phyloP scores from a whole-genome alignment of 495 filamentous ascomycete genomes.

The Penicillium canescens region DNA sequence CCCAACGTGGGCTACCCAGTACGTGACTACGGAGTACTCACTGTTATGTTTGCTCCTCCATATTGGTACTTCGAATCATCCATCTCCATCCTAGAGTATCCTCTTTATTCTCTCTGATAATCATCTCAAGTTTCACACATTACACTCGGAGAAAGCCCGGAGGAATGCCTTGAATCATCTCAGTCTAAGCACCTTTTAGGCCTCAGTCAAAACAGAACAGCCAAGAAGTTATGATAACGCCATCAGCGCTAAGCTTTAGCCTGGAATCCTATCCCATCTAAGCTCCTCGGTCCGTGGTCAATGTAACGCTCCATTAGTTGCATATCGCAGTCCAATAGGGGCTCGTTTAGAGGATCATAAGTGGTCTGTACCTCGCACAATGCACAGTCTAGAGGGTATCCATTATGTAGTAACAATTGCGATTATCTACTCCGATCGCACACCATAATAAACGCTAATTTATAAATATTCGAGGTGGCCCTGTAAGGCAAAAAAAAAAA shows the following conservation, averaged over 20 bases:
- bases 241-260: constrained; percentile 17
- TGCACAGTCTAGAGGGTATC: not conserved
- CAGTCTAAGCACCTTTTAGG: not conserved
- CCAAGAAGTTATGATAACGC: constrained; percentile 19
- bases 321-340: not conserved
- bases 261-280: not conserved
- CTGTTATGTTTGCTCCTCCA: no score
- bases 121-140: no score
- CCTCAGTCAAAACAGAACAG: not conserved
- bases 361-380: no score
- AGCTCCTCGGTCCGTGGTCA: constrained; percentile 2
- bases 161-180: not conserved
- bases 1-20: no score
- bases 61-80: no score
- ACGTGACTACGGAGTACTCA: no score
- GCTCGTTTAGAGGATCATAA: no score
- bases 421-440: not conserved
- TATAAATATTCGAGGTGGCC: no score
- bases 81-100: no score
- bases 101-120: no score
- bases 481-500: no score
- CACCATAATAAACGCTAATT: no score
- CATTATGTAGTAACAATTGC: not conserved
- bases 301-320: constrained; percentile 9
- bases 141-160: not conserved